These are phyloP conservation scores for Amphirosellinia nigrospora DNA, from an alignment of 495 filamentous ascomycete genomes.

Conservation along the genomic window DNA sequence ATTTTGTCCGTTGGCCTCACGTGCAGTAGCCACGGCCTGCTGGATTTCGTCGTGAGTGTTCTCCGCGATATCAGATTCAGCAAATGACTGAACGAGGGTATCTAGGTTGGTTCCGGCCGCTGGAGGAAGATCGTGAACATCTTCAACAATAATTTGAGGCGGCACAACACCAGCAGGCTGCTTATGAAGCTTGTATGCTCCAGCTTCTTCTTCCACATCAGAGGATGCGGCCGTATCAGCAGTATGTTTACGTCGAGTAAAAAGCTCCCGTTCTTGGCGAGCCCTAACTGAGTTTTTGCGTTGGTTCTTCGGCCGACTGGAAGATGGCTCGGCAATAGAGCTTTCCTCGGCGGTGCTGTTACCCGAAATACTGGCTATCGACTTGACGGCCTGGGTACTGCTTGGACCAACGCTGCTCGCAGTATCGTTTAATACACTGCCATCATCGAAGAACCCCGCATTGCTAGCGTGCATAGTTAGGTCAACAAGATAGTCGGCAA, in stretches of 20 bases:
- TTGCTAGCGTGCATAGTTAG: constrained; percentile 88
- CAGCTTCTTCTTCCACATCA: constrained; percentile 64
- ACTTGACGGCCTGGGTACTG: constrained; percentile 89
- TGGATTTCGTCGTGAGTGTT: constrained; percentile 83
- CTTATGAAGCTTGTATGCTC: constrained; percentile 68
- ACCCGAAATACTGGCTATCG: constrained; percentile 78
- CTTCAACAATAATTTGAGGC: constrained; percentile 68
- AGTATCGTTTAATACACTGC: constrained; percentile 66
- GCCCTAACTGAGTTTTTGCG: constrained; percentile 77
- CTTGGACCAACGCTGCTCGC: constrained; percentile 75
- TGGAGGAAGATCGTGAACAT: constrained; percentile 77
- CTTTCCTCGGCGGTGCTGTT: constrained; percentile 69
- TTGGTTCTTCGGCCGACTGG: constrained; percentile 66
- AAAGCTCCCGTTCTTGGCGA: constrained; percentile 88
- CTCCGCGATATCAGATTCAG: constrained; percentile 76
- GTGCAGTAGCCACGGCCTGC: constrained; percentile 63
- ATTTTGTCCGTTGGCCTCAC: constrained; percentile 70
- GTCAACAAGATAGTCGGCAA: constrained; percentile 96
- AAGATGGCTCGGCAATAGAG: constrained; percentile 42
- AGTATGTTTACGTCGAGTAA: constrained; percentile 75
- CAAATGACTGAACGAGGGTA: constrained; percentile 74
- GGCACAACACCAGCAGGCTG: constrained; percentile 66
- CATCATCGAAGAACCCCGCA: constrained; percentile 51
- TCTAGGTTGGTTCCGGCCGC: constrained; percentile 83
- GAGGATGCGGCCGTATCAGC: constrained; percentile 71